Base-by-base conservation (phyloP, 1,139 yeast species). In the Meyerozyma carpophila region DNA sequence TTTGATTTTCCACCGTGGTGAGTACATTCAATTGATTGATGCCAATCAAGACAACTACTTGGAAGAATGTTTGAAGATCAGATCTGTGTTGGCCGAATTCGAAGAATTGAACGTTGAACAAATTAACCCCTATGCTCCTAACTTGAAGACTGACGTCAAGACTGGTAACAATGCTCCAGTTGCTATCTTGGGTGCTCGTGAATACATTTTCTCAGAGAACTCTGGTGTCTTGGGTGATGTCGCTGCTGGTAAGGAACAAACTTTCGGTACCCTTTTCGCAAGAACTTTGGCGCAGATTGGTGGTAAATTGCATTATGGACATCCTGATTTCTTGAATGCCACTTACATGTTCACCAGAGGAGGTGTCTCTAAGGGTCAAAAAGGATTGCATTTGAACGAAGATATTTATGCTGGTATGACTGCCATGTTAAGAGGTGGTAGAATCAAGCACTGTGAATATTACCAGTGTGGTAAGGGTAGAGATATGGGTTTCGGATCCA, bases 381-480 rank as follows among this genome's bases (percentile, higher is more conserved):
- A 93, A 73, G 98, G 98, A 62, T 77, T 93, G 66, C 98, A 93
- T 69, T 79, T 93, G 77, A 93, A 93, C 76, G 98, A 93, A 77
- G 98, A 93, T 89, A 93, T 93, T 68, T 93, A 91, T 59, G 98
- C 98, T 51, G 98, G 98, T 84, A 93, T 93, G 98, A 90, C 79
- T 62, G 98, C 98, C 41, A 62, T 93, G 69, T 77, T 89, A 65
- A 89, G 98, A 74, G 98, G 98, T 77, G 98, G 98, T 65, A 85
- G 97, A 73, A 93, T 93, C 61, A 93, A 93, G 79, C 98, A 93
- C 66, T 93, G 98, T 78, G 98, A 93, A 68, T 93, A 91, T 74
- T 93, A 88, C 73, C 98, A 93, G 73, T 93, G 98, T 82, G 98
- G 98, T 85, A 93, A 93, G 73, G 98, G 98, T 73, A 90, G 98